Evolutionary conservation across 495 filamentous ascomycete genomes (phyloP).

Genomic region (Annulohypoxylon moriforme): DNA sequence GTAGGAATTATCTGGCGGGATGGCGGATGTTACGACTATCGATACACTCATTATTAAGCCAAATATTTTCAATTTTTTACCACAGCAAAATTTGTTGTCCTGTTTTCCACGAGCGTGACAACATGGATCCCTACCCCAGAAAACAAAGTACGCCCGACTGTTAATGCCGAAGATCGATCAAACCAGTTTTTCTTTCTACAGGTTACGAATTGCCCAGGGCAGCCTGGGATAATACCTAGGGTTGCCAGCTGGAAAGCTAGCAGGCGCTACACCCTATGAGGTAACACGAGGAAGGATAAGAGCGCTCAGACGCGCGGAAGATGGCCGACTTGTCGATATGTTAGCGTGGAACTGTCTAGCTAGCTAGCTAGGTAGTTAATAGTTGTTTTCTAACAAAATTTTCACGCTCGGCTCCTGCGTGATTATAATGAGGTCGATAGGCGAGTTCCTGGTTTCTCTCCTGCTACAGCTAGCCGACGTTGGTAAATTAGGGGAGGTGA

Average conservation of each 20-base stretch:
- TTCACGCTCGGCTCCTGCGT: background rate
- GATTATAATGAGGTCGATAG: background rate
- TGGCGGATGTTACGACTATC: too few relatives aligned
- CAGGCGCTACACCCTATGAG: slow-evolving; percentile 5
- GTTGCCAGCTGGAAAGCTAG: background rate
- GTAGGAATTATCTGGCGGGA: too few relatives aligned
- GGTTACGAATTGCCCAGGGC: background rate
- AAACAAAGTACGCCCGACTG: background rate
- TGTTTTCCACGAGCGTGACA: background rate
- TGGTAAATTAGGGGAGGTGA: background rate
- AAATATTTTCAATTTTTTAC: background rate
- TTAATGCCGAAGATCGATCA: slow-evolving; percentile 23
- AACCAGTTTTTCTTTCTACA: slow-evolving; percentile 5
- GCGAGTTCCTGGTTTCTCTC: slow-evolving; percentile 6
- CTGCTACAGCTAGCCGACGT: background rate
- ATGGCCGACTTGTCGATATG: slow-evolving; percentile 5
- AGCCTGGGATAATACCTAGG: too few relatives aligned
- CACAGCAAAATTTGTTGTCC: background rate
- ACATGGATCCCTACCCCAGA: slow-evolving; percentile 1
- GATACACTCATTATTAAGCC: too few relatives aligned
- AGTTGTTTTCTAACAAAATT: slow-evolving; percentile 18
- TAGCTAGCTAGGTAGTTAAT: background rate
- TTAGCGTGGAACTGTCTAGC: background rate
- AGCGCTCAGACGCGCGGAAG: slow-evolving; percentile 31
- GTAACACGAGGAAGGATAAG: background rate